Evolutionary conservation across 164 flowering plant species (phyloP), one percentile per base, ranked within the genome.

Genomic region (Tetrastigma voinierianum): DNA sequence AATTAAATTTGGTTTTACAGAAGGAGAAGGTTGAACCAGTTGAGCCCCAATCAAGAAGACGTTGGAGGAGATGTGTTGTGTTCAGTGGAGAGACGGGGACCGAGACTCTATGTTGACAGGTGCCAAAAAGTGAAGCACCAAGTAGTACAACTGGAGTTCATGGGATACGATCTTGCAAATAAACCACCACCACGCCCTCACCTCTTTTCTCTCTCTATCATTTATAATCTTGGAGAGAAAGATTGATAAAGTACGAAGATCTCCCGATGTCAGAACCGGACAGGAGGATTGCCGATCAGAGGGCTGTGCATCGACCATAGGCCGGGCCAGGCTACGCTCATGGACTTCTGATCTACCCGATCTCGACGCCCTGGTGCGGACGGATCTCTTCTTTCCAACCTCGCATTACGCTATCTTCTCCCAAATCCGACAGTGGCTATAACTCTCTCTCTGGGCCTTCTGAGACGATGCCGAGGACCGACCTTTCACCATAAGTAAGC

Each of bases 381-480:
- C 89, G 78, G 65, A 78, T 81, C 66, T 47, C 16, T n/a, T n/a
- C n/a, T n/a, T n/a, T n/a, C 85, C 55, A 72, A 72, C 32, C 83
- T 88, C n/a, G 51, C 74, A 43, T 83, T 91, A 1, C 82, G 88
- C 0, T 62, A 78, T 24, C 55, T 74, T 43, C 17, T 70, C 1
- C 87, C 10, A 66, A 80, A 11, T 74, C 86, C 19, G 90, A n/a
- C n/a, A 86, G 3, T 93, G 74, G 60, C 89, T 89, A 17, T 77
- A n/a, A 65, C 57, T 92, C 96, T 13, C 98, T n/a, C n/a, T 85
- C 1, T 90, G 95, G 98, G 79, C 76, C 7, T 87, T 89, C 70
- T 74, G 86, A 17, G 96, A 89, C 49, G 79, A 51, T 4, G 79
- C 64, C 54, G 79, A n/a, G n/a, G n/a, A 69, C 5, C 74, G 67